phyloP scores from a whole-genome alignment of 768 basidiomycete genomes.

The Suillus sp. region DNA sequence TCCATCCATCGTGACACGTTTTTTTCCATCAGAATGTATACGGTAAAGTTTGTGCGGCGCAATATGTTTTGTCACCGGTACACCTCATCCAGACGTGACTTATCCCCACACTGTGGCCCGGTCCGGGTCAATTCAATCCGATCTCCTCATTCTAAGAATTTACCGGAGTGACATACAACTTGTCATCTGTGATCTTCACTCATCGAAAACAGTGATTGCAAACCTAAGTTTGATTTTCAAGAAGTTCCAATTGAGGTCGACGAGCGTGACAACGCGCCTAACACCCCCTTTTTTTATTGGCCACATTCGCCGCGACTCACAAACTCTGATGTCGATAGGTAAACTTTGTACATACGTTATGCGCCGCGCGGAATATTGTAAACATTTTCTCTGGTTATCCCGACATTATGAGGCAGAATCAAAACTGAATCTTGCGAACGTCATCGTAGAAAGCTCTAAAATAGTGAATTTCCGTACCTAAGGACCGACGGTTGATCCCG shows the following conservation, averaged over 20 bases:
- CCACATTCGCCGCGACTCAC: not conserved
- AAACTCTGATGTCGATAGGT: not conserved
- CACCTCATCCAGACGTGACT: slow-evolving; percentile 1
- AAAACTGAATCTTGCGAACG: not conserved
- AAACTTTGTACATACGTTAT: not conserved
- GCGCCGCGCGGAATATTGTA: not conserved
- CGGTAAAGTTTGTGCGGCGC: not conserved
- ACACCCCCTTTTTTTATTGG: not conserved
- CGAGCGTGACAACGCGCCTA: not conserved
- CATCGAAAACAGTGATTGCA: not conserved
- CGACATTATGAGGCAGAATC: not conserved
- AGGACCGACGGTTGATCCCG: not conserved
- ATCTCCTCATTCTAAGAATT: not conserved
- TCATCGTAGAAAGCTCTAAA: not conserved
- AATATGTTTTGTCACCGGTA: not conserved
- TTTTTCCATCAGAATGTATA: not conserved
- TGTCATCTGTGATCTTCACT: not conserved
- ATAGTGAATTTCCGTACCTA: not conserved
- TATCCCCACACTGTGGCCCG: not conserved
- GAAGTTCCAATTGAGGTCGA: not conserved
- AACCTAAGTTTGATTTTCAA: slow-evolving; percentile 7
- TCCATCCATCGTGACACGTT: not conserved
- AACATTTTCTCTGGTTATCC: not conserved
- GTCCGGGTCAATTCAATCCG: not conserved
- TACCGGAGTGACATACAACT: not conserved